phyloP scores from a whole-genome alignment of 2,329 filamentous ascomycete genomes.

The Alternaria panax region DNA sequence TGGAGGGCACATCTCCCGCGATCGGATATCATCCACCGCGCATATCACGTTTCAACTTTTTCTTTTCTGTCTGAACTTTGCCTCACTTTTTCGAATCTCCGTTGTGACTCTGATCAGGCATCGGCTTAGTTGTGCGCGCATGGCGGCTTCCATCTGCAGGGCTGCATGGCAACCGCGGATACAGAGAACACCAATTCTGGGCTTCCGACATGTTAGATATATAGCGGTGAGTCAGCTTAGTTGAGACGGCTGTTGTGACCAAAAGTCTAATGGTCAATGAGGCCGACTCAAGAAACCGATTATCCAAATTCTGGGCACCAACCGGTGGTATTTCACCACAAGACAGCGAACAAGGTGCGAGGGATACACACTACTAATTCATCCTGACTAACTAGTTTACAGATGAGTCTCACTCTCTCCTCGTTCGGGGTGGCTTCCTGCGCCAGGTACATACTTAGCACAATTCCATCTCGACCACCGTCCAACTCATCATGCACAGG shows the following conservation, averaged over 20 bases:
- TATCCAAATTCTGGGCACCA: constrained; percentile 82
- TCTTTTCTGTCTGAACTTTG: neutral
- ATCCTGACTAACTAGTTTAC: constrained; percentile 4
- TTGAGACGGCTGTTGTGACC: too few relatives aligned
- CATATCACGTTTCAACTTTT: neutral
- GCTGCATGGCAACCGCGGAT: constrained; percentile 22
- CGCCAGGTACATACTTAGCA: constrained; percentile 46
- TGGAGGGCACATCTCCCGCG: constrained; percentile 19
- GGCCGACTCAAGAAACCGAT: constrained; percentile 64
- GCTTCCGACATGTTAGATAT: constrained; percentile 29
- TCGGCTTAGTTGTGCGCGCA: constrained; percentile 23
- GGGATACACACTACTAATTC: neutral
- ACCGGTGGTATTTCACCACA: constrained; percentile 70
- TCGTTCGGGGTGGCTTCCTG: constrained; percentile 56
- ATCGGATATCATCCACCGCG: constrained; percentile 13
- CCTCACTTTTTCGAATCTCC: neutral
- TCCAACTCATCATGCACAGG: constrained; percentile 57
- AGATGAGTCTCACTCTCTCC: constrained; percentile 54
- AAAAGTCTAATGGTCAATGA: constrained; percentile 32
- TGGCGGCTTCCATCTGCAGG: constrained; percentile 38
- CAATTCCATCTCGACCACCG: neutral
- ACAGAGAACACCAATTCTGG: constrained; percentile 12
- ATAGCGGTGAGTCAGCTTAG: constrained; percentile 46
- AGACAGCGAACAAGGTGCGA: constrained; percentile 55
- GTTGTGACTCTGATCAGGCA: neutral